Conservation (phyloP, 1,284 basidiomycete species). For the Ustilago curta region DNA sequence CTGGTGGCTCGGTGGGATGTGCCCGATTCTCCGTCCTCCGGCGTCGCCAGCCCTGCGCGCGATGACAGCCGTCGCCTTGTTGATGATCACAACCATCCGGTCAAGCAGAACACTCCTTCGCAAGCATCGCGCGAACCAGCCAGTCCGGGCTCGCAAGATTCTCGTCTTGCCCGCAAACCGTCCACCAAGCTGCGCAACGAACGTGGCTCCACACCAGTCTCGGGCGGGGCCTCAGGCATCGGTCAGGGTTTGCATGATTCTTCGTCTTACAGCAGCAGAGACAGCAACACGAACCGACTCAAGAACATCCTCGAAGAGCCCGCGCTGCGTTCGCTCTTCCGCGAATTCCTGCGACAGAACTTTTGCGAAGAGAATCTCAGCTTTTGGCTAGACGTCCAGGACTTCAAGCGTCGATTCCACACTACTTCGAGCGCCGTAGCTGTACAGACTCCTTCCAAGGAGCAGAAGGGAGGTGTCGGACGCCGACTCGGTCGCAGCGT, state of each 20-base stretch:
- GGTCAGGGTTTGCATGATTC: conserved; percentile 49
- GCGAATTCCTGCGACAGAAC: conserved; percentile 91
- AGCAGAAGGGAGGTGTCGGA: conserved; percentile 36
- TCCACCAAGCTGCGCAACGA: conserved; percentile 77
- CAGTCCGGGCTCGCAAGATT: conserved; percentile 70
- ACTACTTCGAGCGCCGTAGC: conserved; percentile 92
- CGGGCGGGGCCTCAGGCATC: conserved; percentile 13
- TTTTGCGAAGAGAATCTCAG: conserved; percentile 98
- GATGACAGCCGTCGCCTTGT: conserved; percentile 15
- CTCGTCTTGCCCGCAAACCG: conserved; percentile 79
- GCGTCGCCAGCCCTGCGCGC: conserved; percentile 22
- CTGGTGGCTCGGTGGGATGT: conserved; percentile 79
- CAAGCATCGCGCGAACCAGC: conserved; percentile 19
- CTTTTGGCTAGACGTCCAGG: conserved; percentile 96
- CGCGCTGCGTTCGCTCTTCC: conserved; percentile 86
- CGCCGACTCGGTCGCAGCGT: conserved; percentile 76
- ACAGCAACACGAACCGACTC: conserved; percentile 90
- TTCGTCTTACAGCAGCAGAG: conserved; percentile 68
- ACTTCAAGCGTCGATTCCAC: conserved; percentile 94
- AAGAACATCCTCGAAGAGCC: conserved; percentile 94
- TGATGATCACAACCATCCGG: conserved; percentile 12
- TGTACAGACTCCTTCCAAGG: conserved; percentile 64
- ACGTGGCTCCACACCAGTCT: conserved; percentile 9
- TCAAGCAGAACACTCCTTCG: conserved; percentile 5
- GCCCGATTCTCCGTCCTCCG: conserved; percentile 21